Base-by-base conservation (phyloP, 2,329 filamentous ascomycete species). In the Aureobasidium sp. region DNA sequence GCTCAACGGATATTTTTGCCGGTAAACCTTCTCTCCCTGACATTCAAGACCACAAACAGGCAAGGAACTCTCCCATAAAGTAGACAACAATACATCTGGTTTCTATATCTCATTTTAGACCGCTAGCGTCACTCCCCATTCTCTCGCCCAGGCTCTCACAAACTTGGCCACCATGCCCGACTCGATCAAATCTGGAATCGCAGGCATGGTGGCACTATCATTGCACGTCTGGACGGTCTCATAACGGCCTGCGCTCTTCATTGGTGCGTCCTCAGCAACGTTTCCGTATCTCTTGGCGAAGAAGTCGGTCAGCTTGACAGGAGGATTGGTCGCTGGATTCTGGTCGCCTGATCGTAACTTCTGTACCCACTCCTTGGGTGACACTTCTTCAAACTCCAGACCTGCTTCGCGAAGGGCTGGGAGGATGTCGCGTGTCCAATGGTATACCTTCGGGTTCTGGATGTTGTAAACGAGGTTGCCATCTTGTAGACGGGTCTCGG, bases 351-450 rank as follows among this genome's bases (percentile, higher is more conserved):
- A 39, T 16, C 47, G 49, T 11, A 64, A 53, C 19, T 55, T 54
- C n/a, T 61, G 45, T 10, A 64, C 54, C 63, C 63, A 64, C 25
- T 62, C 56, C 19, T 51, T 40, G 6, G 58, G 56, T 19, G 55
- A 51, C 1, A 63, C 57, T 27, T 57, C 29, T 14, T 62, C 58
- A 45, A 64, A 64, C 0, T 35, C 19, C 19, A 63, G 35, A 1
- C 49, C 49, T 7, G 53, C 35, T 12, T 29, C 34, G 16, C 62
- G 64, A 3, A 83, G 63, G 6, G 71, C 71, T 3, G 78, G 78
- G 0, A 83, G 70, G 6, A 83, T 63, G 45, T 80, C 74, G 0
- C 67, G 55, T 0, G 74, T 78, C 77, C 78, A 82, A 35, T 73
- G 67, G 57, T 80, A 75, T 2, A 66, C 65, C 6, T 56, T 62